Base-by-base conservation (phyloP, 1,139 yeast species). In the Geotrichum klebahnii region DNA sequence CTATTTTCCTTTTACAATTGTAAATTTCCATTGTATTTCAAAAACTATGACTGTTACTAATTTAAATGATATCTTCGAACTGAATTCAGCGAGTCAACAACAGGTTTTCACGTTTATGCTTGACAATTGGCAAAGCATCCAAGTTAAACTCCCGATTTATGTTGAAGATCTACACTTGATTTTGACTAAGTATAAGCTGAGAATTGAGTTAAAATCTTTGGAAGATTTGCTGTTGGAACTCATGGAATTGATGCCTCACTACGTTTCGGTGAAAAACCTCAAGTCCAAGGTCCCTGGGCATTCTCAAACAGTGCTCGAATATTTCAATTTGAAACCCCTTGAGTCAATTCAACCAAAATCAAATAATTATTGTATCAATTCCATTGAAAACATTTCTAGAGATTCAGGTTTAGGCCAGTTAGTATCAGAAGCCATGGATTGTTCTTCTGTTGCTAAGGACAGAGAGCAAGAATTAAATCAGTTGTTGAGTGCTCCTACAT, bases 61-160 rank as follows among this genome's bases (percentile, higher is more conserved):
- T 9, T 5, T 36, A n/a, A 20, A 36, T 17, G 28, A 12, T 3
- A 6, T 24, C n/a, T 17, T 36, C 9, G 22, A 12, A 4, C 19
- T 36, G 40, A 28, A 36, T 12, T 4, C 5, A 10, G 16, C 26
- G n/a, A 22, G 40, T 28, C 48, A 45, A 29, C 43, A 45, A 28
- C 41, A 37, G 12, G 46, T 41, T 1, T 33, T 46, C 16, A 20
- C 28, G 16, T 26, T 31, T 28, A 12, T 46, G 5, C 33, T 24
- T 17, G 14, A 23, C 41, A 48, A 38, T 24, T 48, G 52, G 52
- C 37, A 38, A 26, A 19, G 16, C 17, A 17, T 48, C 10, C 45
- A 44, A 4, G 35, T 29, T 14, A 34, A 14, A 24, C 52, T 48
- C 1, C 52, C 52, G 5, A 29, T 39, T 3, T 22, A 38, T 19